Percentiles rank a stretch among this genome's conserved stretches.
phyloP scores from a whole-genome alignment of 805 yeast genomes.

The Saccharomycodes ludwigii region DNA sequence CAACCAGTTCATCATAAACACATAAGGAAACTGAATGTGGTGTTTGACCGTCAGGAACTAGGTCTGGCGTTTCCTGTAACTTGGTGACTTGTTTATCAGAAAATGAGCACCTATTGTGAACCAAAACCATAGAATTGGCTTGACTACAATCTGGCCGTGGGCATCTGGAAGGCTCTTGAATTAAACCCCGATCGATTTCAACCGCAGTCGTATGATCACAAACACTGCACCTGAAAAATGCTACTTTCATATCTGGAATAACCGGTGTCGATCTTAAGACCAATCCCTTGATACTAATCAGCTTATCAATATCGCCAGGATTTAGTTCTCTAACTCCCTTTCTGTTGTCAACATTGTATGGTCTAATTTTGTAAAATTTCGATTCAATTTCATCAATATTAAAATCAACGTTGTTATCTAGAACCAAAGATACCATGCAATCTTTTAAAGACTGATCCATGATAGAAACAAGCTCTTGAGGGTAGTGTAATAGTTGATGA shows the following conservation, averaged over 20 bases:
- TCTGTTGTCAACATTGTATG: conserved; percentile 62
- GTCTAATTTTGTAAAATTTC: conserved; percentile 75
- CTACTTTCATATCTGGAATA: conserved; percentile 96
- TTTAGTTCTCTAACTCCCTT: conserved; percentile 86
- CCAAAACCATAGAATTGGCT: conserved; percentile 73
- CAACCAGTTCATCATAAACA: conserved; percentile 93
- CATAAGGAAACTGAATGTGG: conserved; percentile 92
- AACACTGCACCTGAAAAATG: conserved; percentile 88
- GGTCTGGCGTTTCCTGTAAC: conserved; percentile 91
- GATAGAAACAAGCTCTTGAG: conserved; percentile 93
- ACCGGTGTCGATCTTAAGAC: conserved; percentile 81
- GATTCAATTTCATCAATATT: conserved; percentile 61
- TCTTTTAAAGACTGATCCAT: conserved; percentile 96
- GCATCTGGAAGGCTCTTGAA: conserved; percentile 85
- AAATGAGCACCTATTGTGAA: conserved; percentile 86
- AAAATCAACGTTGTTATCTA: conserved; percentile 41
- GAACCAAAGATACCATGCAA: conserved; percentile 63
- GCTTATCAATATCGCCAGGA: conserved; percentile 88
- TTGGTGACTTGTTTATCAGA: conserved; percentile 93
- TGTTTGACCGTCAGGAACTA: conserved; percentile 96
- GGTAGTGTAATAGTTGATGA: conserved; percentile 79
- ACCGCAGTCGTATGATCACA: conserved; percentile 89
- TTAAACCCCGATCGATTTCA: conserved; percentile 88
- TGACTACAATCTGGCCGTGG: conserved; percentile 82
- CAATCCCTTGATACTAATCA: conserved; percentile 83